phyloP scores from a whole-genome alignment of 73 alveolate genomes.

The Paramecium primaurelia region DNA sequence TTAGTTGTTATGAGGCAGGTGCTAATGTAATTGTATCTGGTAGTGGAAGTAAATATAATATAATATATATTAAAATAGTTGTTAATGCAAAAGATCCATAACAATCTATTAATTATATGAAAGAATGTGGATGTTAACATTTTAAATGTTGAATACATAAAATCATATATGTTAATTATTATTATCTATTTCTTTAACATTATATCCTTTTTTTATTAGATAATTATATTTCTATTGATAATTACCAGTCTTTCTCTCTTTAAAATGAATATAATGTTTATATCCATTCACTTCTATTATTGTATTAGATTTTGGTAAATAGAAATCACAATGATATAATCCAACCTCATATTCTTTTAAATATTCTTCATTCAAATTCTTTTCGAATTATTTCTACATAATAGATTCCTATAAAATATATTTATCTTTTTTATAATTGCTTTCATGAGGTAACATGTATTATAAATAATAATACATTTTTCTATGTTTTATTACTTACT shows the following conservation, averaged over 20 bases:
- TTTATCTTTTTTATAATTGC: not conserved
- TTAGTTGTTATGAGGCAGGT: slow-evolving; percentile 62
- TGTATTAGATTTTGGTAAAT: not conserved
- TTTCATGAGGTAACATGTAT: not conserved
- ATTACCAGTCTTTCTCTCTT: not conserved
- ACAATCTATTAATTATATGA: slow-evolving; percentile 51
- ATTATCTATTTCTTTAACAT: not conserved
- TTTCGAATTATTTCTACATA: not conserved
- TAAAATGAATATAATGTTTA: not conserved
- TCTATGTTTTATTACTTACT: not conserved
- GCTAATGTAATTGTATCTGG: slow-evolving; percentile 73
- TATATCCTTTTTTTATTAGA: not conserved
- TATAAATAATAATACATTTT: not conserved
- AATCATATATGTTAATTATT: not conserved
- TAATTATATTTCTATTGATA: slow-evolving; percentile 27
- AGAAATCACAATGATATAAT: slow-evolving; percentile 23
- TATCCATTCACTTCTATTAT: slow-evolving; percentile 1
- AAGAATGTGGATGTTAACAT: slow-evolving; percentile 6
- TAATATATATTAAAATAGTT: not conserved
- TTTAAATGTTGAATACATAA: not conserved
- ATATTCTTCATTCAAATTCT: not conserved
- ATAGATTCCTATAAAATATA: not conserved
- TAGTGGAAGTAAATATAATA: slow-evolving; percentile 41
- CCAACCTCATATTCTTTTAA: not conserved
- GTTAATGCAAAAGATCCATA: slow-evolving; percentile 54